Percentiles rank a stretch among this genome's conserved stretches.
phyloP scores from a whole-genome alignment of 805 yeast species.

The Candida ovalis region DNA sequence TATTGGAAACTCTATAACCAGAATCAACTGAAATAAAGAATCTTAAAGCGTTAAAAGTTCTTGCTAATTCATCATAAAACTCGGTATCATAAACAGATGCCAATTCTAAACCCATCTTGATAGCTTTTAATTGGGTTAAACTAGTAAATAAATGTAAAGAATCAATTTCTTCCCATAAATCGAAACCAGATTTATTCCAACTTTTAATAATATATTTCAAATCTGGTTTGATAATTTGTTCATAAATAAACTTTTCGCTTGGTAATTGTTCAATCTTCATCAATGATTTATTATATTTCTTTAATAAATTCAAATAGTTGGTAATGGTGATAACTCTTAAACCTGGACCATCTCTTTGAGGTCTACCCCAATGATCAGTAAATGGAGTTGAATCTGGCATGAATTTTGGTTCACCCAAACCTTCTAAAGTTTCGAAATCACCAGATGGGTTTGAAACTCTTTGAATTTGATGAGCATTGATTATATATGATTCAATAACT shows the following conservation, averaged over 20 bases:
- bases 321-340: constrained; percentile 65
- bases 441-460: constrained; percentile 70
- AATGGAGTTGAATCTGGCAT: constrained; percentile 62
- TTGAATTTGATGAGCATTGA: constrained; percentile 58
- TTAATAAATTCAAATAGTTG: constrained; percentile 47
- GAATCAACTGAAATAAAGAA: constrained; percentile 37
- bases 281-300: constrained; percentile 26
- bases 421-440: constrained; percentile 43
- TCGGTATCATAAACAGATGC: constrained; percentile 31
- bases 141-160: constrained; percentile 78
- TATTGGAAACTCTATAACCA: constrained; percentile 37
- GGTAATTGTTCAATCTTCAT: constrained; percentile 28
- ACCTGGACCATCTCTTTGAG: constrained; percentile 95
- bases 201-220: constrained; percentile 54
- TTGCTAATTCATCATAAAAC: constrained; percentile 30
- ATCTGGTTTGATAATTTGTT: constrained; percentile 61
- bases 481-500: constrained; percentile 57
- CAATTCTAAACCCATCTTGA: constrained; percentile 50
- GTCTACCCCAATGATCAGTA: constrained; percentile 80
- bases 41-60: constrained; percentile 34
- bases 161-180: constrained; percentile 87
- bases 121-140: constrained; percentile 66
- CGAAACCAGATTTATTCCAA: constrained; percentile 73
- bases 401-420: constrained; percentile 91
- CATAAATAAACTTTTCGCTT: constrained; percentile 38